These are phyloP conservation scores for Hydnum rufescens DNA, from an alignment of 768 basidiomycete species.

Conservation along the genomic window DNA sequence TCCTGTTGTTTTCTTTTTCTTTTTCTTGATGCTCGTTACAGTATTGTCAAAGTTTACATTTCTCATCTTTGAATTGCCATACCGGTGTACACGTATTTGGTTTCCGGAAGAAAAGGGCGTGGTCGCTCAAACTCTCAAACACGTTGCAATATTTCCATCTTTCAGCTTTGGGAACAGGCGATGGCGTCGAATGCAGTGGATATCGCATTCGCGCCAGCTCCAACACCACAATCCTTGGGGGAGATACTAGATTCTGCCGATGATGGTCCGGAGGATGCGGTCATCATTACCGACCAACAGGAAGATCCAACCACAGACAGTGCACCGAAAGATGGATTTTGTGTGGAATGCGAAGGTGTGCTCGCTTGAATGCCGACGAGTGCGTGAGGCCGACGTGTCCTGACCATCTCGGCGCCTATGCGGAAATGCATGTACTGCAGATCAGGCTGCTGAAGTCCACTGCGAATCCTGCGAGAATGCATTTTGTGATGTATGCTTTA, in stretches of 20 bases:
- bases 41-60: too few relatives aligned
- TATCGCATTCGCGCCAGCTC: not conserved
- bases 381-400: not conserved
- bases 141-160: not conserved
- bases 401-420: not conserved
- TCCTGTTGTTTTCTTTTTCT: too few relatives aligned
- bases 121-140: not conserved
- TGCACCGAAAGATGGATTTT: slow-evolving; percentile 17
- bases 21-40: too few relatives aligned
- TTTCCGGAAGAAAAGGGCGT: too few relatives aligned
- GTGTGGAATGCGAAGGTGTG: slow-evolving; percentile 72
- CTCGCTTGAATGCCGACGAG: not conserved
- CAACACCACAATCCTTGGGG: not conserved
- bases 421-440: slow-evolving; percentile 21
- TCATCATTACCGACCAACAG: not conserved
- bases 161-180: not conserved
- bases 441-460: slow-evolving; percentile 59
- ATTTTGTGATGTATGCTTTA: slow-evolving; percentile 75
- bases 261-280: not conserved
- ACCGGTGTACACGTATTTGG: too few relatives aligned
- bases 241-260: not conserved
- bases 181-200: not conserved
- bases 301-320: slow-evolving; percentile 7
- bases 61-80: too few relatives aligned
- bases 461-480: slow-evolving; percentile 55